These are phyloP conservation scores for Fusarium palustre DNA, from an alignment of 2,329 filamentous ascomycete genomes.

Conservation along the genomic window DNA sequence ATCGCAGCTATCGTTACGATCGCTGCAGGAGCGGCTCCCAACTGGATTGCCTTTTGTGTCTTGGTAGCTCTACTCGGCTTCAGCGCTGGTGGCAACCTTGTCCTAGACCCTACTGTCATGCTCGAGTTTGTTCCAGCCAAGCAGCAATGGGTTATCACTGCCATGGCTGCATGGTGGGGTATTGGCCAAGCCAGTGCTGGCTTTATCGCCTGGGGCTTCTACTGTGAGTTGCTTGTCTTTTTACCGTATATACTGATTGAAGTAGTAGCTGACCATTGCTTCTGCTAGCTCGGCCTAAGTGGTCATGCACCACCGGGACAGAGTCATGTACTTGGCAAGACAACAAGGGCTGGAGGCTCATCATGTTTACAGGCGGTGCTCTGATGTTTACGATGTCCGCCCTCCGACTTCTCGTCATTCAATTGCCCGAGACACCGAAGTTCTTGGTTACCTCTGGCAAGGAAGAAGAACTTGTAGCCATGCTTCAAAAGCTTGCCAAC, in stretches of 20 bases:
- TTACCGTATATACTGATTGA: accelerated
- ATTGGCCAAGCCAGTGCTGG: conserved; percentile 16
- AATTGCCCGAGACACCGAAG: conserved; percentile 19
- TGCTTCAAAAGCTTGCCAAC: conserved; percentile 6
- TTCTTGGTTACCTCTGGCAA: conserved; percentile 2
- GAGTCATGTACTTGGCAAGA: not conserved
- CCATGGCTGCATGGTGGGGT: conserved; percentile 29
- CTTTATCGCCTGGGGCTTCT: conserved; percentile 21
- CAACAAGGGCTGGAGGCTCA: conserved; percentile 22
- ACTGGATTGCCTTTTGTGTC: not conserved
- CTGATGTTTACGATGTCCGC: conserved; percentile 18
- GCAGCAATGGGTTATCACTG: conserved; percentile 26
- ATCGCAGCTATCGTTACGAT: conserved; percentile 9
- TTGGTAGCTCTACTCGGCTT: conserved; percentile 13
- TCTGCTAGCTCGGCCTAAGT: conserved; percentile 14
- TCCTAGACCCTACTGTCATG: conserved; percentile 26
- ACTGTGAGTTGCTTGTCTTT: not conserved
- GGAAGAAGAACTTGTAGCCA: conserved; percentile 12
- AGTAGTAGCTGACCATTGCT: not conserved
- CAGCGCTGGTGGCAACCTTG: conserved; percentile 17
- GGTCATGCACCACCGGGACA: conserved; percentile 6
- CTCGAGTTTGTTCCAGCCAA: conserved; percentile 11
- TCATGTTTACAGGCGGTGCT: conserved; percentile 30
- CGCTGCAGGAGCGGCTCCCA: conserved; percentile 4
- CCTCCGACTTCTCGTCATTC: conserved; percentile 12